Evolutionary conservation across 139 green algal species (phyloP), one percentile per base, ranked within the genome.

Genomic region (Picochlorum costavermella): DNA sequence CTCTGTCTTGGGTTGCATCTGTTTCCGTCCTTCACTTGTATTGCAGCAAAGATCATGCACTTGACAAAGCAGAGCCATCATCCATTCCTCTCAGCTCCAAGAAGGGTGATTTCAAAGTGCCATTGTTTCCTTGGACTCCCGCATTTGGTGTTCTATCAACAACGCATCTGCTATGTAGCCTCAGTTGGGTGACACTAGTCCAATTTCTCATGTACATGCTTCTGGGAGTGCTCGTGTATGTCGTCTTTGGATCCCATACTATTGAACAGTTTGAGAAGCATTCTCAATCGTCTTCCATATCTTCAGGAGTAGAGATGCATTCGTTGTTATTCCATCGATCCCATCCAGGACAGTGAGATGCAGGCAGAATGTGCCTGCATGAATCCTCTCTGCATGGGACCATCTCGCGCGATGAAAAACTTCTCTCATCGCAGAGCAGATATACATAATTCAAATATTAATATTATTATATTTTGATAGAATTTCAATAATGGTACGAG

Each of bases 151-250:
- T 95, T 50, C 68, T 92, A 12, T 64, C 73, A 44, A 89, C 75
- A 4, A 28, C 90, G 23, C 81, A 90, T 75, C 78, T 95, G 26
- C 83, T 94, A 4, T 72, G 75, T 60, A 82, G 65, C 44, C 70
- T 95, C 30, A 85, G 90, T 20, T 84, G 75, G 82, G 61, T 63
- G 3, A 82, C 88, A 10, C 95, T 91, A 45, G 76, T 86, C 44
- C 72, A 86, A 3, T 92, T 90, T 70, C 65, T 80, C 1, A 70
- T 87, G 20, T 95, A 87, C 88, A 78, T 86, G 67, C 49, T 57
- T 31, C 3, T 75, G 25, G 70, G 67, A 11, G 10, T 63, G 37
- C 43, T 26, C 2, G 30, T 76, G 13, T 82, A 82, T 20, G 45
- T 28, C 1, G 26, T 67, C 4, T 82, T 81, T 43, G 65, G 72